Evolutionary conservation across 129 eudicot species (phyloP).

Genomic region (Lactuca sativa): DNA sequence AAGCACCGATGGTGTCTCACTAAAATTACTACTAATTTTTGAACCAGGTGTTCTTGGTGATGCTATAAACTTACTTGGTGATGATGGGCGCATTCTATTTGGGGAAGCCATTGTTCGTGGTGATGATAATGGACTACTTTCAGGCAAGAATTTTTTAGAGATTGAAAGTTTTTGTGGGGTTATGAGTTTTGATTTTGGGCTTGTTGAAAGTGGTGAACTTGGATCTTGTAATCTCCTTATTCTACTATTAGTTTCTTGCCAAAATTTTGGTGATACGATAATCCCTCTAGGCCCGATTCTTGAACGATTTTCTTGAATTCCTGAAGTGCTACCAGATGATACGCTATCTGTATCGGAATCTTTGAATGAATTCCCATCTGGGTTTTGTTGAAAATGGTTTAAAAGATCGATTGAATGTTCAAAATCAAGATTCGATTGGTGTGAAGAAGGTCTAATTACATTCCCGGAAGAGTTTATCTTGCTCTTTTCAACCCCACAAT

Average conservation of each 20-base stretch:
- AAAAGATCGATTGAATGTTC: slow-evolving; percentile 39
- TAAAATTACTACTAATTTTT: slow-evolving; percentile 38
- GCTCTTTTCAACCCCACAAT: slow-evolving; percentile 33
- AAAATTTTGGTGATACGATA: slow-evolving; percentile 65
- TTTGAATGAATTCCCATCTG: slow-evolving; percentile 45
- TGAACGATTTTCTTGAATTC: slow-evolving; percentile 45
- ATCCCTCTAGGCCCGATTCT: slow-evolving; percentile 57
- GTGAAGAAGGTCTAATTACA: slow-evolving; percentile 42
- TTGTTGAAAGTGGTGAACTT: slow-evolving; percentile 54
- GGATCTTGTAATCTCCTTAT: slow-evolving; percentile 83
- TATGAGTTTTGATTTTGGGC: slow-evolving; percentile 56
- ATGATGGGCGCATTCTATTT: slow-evolving; percentile 62
- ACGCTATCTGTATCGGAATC: slow-evolving; percentile 88
- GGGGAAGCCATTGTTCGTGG: slow-evolving; percentile 72
- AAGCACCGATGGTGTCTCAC: slow-evolving; percentile 83
- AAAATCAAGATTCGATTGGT: slow-evolving; percentile 54
- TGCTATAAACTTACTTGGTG: slow-evolving; percentile 66
- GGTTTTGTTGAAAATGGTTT: slow-evolving; percentile 25
- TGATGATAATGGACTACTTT: slow-evolving; percentile 44
- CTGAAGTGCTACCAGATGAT: slow-evolving; percentile 87
- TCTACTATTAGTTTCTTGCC: slow-evolving; percentile 89
- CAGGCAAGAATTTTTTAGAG: slow-evolving; percentile 44
- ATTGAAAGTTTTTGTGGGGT: slow-evolving; percentile 49
- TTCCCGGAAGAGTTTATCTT: slow-evolving; percentile 45
- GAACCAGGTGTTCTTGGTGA: slow-evolving; percentile 42